Conservation (phyloP, 2,329 filamentous ascomycete species). For the Thermochaetoides dissita region DNA sequence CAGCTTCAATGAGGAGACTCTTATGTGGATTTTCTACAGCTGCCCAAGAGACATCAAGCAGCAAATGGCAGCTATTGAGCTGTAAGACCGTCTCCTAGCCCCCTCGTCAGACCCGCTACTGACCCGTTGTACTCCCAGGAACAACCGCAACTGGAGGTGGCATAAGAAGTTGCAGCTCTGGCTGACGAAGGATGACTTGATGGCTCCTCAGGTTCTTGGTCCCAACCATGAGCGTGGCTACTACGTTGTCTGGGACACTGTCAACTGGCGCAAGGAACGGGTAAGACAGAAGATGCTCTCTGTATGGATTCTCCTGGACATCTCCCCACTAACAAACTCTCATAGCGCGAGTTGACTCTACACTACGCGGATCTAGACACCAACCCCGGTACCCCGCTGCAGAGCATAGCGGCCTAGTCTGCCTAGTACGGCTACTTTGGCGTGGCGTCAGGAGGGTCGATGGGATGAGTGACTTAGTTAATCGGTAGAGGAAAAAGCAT, state of each 20-base stretch:
- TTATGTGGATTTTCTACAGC: constrained; percentile 59
- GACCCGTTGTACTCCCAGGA: constrained; percentile 24
- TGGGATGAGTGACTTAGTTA: no score
- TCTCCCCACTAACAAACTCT: neutral
- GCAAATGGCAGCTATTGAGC: constrained; percentile 46
- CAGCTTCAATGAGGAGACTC: constrained; percentile 54
- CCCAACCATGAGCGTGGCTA: constrained; percentile 48
- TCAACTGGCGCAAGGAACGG: constrained; percentile 48
- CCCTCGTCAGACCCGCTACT: no score
- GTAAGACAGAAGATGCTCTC: constrained; percentile 22
- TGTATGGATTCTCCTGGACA: no score
- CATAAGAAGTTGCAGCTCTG: constrained; percentile 53
- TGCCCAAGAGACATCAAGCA: constrained; percentile 50
- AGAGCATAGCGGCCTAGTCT: constrained; percentile 5
- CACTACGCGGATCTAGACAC: constrained; percentile 43
- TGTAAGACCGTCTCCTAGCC: constrained; percentile 29
- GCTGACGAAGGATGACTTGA: constrained; percentile 54
- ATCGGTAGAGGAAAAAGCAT: no score
- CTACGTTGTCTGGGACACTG: constrained; percentile 52
- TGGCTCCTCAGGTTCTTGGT: constrained; percentile 46
- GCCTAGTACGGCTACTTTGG: no score
- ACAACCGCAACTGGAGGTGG: constrained; percentile 53
- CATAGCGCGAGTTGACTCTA: constrained; percentile 44
- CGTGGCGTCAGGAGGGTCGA: no score
- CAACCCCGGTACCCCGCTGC: constrained; percentile 4